Base-by-base conservation (phyloP, 768 basidiomycete species). In the Flagelloscypha sp. region DNA sequence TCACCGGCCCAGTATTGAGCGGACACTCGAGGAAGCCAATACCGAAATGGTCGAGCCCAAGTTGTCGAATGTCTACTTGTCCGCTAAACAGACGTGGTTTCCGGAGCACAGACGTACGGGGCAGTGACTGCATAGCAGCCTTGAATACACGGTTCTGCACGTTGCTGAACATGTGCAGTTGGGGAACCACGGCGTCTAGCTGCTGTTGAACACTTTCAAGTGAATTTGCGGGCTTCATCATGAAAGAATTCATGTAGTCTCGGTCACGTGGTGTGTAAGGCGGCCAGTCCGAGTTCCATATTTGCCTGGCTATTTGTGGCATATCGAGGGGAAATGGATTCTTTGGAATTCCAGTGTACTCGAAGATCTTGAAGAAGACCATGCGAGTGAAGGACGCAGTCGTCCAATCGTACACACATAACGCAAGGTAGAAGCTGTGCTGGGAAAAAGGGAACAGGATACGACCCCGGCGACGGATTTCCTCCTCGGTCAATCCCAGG, bases 141-240 rank as follows among this genome's bases (percentile, higher is more conserved):
- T 24, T 19, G 16, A 43, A 17, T 7, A 43, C 7, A 15, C 41
- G 39, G 30, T 43, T 43, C 17, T 43, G 12, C 13, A 43, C 40
- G 19, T 11, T 30, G 22, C 41, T 43, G 31, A 43, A 34, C 16
- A 33, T 17, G 23, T 42, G 41, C 3, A 43, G 40, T 3, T 25
- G 20, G 13, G 17, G 15, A 8, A 11, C 11, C 24, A 25, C 23
- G 29, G 17, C 4, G 15, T 11, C 22, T 2, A 43, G n/a, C n/a
- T n/a, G n/a, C n/a, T n/a, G n/a, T n/a, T n/a, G n/a, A n/a, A n/a
- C n/a, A n/a, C n/a, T n/a, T n/a, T n/a, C n/a, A n/a, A n/a, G n/a
- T n/a, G n/a, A n/a, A n/a, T n/a, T n/a, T n/a, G n/a, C n/a, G n/a
- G 40, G 41, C 15, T 25, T 12, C 41, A 43, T 43, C 29, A 43